Base-by-base conservation (phyloP, 805 yeast species). In the Starmerella kuoi region DNA sequence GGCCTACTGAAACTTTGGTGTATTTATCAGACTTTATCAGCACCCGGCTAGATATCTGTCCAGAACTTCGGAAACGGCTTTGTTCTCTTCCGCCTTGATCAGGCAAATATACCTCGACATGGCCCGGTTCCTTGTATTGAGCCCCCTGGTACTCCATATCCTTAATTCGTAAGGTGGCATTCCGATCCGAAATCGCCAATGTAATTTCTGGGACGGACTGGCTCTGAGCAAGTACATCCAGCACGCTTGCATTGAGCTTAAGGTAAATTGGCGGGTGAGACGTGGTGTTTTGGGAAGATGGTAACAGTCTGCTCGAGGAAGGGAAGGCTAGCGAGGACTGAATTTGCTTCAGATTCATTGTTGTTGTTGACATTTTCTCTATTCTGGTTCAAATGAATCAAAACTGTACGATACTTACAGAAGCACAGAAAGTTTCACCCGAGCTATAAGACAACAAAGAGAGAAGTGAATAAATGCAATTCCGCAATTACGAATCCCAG, bases 211-310 rank as follows among this genome's bases (percentile, higher is more conserved):
- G 38, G 17, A 26, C 28, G 11, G 4, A 26, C 20, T 24, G 4
- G 17, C 25, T 35, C 22, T 18, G 30, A 12, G 24, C 43, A 15
- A 48, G 42, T 21, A 35, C 23, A 17, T 42, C 40, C 7, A 52
- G 37, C 2, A 48, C 44, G 18, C 33, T 44, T 17, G 45, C 25
- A 4, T 48, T 51, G 19, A 54, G 43, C 33, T 48, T 51, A 24
- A 53, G 38, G 34, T 31, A 50, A 9, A 54, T 53, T 6, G 57
- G 57, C 15, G 57, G 55, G 23, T 45, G 50, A 6, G 20, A 45
- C 17, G 21, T 7, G 14, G 17, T 22, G 3, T 9, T 12, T n/a
- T 15, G 21, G 3, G 14, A 12, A 2, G 34, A 22, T 5, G 42
- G 45, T 20, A 44, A 31, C 27, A 40, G 47, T 20, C 34, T 44